Conservation (phyloP, 148 eudicot genomes). For the Vaccinium darrowii region DNA sequence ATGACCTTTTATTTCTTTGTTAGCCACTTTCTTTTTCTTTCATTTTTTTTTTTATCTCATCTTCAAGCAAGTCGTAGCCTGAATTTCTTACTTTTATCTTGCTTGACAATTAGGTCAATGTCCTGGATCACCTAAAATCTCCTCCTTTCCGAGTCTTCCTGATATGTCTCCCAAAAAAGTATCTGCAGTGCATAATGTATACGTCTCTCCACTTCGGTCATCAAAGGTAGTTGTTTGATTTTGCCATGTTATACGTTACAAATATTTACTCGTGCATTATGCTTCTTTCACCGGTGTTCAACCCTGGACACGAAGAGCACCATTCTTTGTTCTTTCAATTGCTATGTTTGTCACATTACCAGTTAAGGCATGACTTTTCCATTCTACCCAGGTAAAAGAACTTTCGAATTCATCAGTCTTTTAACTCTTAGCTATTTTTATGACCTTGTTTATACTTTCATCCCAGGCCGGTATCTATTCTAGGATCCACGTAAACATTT, state of each 20-base stretch:
- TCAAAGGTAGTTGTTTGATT: conserved; percentile 65
- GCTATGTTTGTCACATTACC: neutral
- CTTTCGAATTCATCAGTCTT: neutral
- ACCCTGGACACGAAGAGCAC: neutral
- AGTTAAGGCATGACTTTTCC: neutral
- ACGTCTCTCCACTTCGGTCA: conserved; percentile 90
- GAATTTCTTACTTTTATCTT: conserved; percentile 4
- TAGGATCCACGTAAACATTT: neutral
- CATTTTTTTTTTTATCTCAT: neutral
- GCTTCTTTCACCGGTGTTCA: neutral
- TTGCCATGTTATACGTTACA: neutral
- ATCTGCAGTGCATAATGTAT: conserved; percentile 77
- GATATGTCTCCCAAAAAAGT: conserved; percentile 99
- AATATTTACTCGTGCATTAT: neutral
- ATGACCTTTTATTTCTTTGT: conserved; percentile 19
- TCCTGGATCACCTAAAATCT: conserved; percentile 78
- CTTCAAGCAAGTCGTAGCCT: conserved; percentile 1
- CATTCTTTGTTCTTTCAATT: neutral
- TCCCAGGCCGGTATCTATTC: neutral
- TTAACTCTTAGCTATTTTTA: neutral
- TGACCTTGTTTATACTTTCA: neutral
- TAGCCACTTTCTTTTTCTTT: neutral
- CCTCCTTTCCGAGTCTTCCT: conserved; percentile 87
- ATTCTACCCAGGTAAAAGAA: neutral
- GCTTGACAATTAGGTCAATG: conserved; percentile 52